Base-by-base conservation (phyloP, 371 early-diverging fungal genomes). In the Mortierella sp. region DNA sequence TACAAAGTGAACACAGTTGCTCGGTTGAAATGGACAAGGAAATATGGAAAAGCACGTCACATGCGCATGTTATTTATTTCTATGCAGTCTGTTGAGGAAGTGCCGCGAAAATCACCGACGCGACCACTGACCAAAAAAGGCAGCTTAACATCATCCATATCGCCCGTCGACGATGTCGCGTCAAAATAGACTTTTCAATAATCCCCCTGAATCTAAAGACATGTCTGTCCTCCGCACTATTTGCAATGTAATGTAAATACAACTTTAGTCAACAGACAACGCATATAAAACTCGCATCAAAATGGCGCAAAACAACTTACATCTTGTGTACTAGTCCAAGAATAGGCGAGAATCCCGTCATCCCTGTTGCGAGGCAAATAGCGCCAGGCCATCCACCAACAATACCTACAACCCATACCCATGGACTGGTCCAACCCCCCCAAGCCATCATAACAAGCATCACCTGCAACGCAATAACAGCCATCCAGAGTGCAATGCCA, bases 391-490 rank as follows among this genome's bases (percentile, higher is more conserved):
- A 73, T 49, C 79, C 79, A 15, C 67, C 74, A 35, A 66, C 47
- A 0, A 62, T 58, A 1, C 74, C 70, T 2, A 73, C 70, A 6
- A 79, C 34, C 67, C 68, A 79, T 0, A 70, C 74, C 79, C 79
- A 79, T 0, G 79, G 79, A 2, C 47, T n/a, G 37, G n/a, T 45
- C 79, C 79, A 79, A 19, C 74, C 79, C 1, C 79, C 79, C 42
- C 40, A 26, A 19, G 57, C 68, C 45, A 66, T 58, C 56, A 74
- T 8, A 17, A 70, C 61, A 47, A 79, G 37, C 23, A 31, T 49
- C 56, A 74, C 7, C 32, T 79, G 79, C 0, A 66, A 35, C 26
- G 60, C 74, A 12, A 78, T 10, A 10, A 70, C 63, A 15, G 66
- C 56, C 1, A 58, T 7, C 70, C 74, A 73, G 26, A 66, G 34